Evolutionary conservation across 2,329 filamentous ascomycete genomes (phyloP), one percentile per base, ranked within the genome.

Genomic region (Fusarium oxysporum): DNA sequence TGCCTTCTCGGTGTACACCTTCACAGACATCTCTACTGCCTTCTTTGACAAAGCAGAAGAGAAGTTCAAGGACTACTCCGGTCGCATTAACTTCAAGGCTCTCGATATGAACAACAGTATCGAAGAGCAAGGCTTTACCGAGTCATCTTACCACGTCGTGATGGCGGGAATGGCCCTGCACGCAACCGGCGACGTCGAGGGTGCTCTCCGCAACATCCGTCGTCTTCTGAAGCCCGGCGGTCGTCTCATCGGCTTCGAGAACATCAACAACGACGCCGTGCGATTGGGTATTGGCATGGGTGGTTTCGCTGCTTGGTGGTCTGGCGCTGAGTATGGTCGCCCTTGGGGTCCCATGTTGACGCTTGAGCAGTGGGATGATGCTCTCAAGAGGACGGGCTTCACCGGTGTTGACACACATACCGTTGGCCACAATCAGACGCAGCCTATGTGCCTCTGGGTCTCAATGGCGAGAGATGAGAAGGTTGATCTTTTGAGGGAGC

Each of bases 241-340:
- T n/a, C 61, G 50, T 7, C 64, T 66, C 1, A 60, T 72, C 1
- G 45, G 57, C 6, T 44, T 67, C 2, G 70, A 72, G 21, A 59
- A 55, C 16, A 71, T 57, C 13, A 56, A 62, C 25, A 54, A 57
- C 4, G 56, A 63, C 0, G 59, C 58, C 8, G 54, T 64, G 0
- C 59, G 69, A 17, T 3, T 58, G 12, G 48, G 48, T 3, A 51
- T 63, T 0, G 50, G 61, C 0, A 68, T 72, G 54, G 68, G 70
- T 1, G 60, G 70, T 3, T 56, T 72, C 3, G 58, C 65, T 3
- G 70, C 57, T 6, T 71, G 70, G 68, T 72, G 70, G 70, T 56
- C 61, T 6, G 70, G 70, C 2, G 64, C 41, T 3, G 64, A 60
- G 4, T 50, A 72, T 4, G 69, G 69, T 8, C 67, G 69, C 0